Base-by-base conservation (phyloP, 148 eudicot species). In the Fagopyrum tataricum region DNA sequence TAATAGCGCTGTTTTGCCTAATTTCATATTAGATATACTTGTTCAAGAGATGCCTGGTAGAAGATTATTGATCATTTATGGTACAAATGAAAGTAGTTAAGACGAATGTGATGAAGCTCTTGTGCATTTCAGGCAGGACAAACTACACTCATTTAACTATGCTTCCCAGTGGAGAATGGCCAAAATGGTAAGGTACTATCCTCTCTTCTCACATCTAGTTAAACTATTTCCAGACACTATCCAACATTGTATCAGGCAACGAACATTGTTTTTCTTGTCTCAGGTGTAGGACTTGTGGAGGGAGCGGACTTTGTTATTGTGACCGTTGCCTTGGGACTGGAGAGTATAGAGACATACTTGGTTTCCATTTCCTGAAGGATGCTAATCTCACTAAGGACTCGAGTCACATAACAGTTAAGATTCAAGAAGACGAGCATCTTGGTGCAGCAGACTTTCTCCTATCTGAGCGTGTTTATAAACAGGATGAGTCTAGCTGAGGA, bases 81-180 rank as follows among this genome's bases (percentile, higher is more conserved):
- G n/a, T 26, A 1, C 13, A n/a, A 2, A 4, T 62, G 42, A 17
- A 62, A 37, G 42, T 31, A 37, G 4, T 37, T 64, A 15, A 64
- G 44, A 15, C 10, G 9, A 13, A 26, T 26, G 37, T 62, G 42
- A 62, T 62, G 43, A 31, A 43, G 26, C 13, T 9, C 9, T 46
- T 70, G 49, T 70, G 72, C 69, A 12, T 43, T 55, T 17, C 81
- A 91, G 97, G 98, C 3, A 84, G 98, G 80, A 91, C 89, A 37
- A 94, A 94, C 77, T 75, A 48, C 48, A 73, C 79, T 18, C 73
- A 91, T 73, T 58, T 78, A 26, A 48, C 74, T 44, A 89, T 91
- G 93, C 98, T 94, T 83, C 97, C 96, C 0, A 79, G 77, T 75
- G 98, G 97, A 73, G 85, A 89, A 79, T 94, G 98, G 97, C 98